Evolutionary conservation across 1,139 yeast genomes (phyloP).

Genomic region (Pichia terricola): DNA sequence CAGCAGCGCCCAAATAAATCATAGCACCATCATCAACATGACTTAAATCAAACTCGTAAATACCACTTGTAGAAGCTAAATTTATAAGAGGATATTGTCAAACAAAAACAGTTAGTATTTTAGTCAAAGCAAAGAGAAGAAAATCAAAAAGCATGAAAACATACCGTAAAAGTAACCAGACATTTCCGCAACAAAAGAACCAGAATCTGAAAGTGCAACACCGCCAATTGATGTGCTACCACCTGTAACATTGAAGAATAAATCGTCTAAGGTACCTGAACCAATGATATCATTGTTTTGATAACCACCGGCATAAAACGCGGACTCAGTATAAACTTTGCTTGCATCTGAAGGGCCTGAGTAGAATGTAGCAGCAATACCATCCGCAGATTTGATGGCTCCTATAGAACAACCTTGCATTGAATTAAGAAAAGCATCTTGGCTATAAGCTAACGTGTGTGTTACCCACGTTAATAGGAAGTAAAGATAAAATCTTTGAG

Average conservation of each 20-base stretch:
- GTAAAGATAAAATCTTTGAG: too few species aligned
- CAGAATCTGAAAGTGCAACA: background rate
- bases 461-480: too few species aligned
- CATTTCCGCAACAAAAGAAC: constrained; percentile 7
- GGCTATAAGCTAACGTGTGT: too few species aligned
- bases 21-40: constrained; percentile 22
- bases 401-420: too few species aligned
- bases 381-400: too few species aligned
- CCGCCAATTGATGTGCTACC: constrained; percentile 1
- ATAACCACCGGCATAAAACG: constrained; percentile 5
- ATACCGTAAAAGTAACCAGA: constrained; percentile 10
- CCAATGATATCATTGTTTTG: background rate
- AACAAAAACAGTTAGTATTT: background rate
- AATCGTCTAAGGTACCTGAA: background rate
- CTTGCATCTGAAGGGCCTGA: too few species aligned
- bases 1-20: constrained; percentile 20
- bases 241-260: constrained; percentile 4
- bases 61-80: constrained; percentile 18
- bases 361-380: too few species aligned
- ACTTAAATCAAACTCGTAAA: constrained; percentile 16
- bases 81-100: background rate
- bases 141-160: constrained; percentile 1
- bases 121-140: background rate
- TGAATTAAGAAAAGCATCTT: too few species aligned
- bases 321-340: background rate